Conservation (phyloP, 1,284 basidiomycete species). For the Papiliotrema fonsecae region DNA sequence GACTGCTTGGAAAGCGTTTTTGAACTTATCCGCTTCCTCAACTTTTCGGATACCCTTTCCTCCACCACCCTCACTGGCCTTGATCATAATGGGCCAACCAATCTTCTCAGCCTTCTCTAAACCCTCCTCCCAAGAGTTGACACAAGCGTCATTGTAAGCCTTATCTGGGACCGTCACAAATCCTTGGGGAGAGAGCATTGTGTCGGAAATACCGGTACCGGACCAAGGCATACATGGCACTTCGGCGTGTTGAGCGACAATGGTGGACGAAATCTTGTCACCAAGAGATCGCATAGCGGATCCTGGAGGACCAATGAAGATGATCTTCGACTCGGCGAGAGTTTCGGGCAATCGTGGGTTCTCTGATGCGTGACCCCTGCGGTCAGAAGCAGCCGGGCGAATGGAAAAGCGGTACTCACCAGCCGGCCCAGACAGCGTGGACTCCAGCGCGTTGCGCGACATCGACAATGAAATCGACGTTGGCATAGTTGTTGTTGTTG, state of each 20-base stretch:
- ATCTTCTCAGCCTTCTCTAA: constrained; percentile 78
- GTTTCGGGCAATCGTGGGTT: constrained; percentile 97
- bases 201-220: constrained; percentile 88
- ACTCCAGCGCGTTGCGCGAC: constrained; percentile 95
- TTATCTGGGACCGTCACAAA: constrained; percentile 92
- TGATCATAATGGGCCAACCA: constrained; percentile 99
- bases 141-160: constrained; percentile 85
- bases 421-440: constrained; percentile 99
- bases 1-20: constrained; percentile 89
- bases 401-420: constrained; percentile 53
- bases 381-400: not conserved
- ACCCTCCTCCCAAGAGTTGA: constrained; percentile 85
- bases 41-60: constrained; percentile 98
- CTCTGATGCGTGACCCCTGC: constrained; percentile 91
- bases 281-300: constrained; percentile 98
- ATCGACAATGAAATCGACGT: constrained; percentile 98
- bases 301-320: constrained; percentile 98
- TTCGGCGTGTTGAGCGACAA: constrained; percentile 93
- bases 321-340: constrained; percentile 87
- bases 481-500: constrained; percentile 99
- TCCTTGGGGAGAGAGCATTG: constrained; percentile 76
- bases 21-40: constrained; percentile 77
- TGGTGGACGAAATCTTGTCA: constrained; percentile 99
- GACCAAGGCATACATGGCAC: constrained; percentile 99
- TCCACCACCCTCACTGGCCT: constrained; percentile 97